Evolutionary conservation across 2,329 filamentous ascomycete species (phyloP).

Genomic region (Fusarium solani-melongenae): DNA sequence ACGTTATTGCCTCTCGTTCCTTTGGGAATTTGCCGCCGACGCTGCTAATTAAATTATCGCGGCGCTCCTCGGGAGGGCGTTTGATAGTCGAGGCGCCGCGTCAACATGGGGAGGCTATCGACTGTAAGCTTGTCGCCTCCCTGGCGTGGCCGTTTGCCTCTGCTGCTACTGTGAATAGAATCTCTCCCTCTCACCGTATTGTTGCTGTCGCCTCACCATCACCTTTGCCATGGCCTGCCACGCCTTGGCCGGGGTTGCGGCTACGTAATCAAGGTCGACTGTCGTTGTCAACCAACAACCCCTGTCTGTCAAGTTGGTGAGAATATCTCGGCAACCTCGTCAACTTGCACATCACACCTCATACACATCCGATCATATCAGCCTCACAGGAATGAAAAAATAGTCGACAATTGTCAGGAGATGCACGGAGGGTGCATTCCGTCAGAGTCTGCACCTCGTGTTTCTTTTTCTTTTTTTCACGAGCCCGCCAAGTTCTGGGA

Average conservation of each 20-base stretch:
- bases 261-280: slow-evolving; percentile 24
- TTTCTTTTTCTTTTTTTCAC: slow-evolving; percentile 17
- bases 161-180: neutral
- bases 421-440: slow-evolving; percentile 35
- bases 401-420: slow-evolving; percentile 28
- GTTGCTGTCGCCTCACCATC: slow-evolving; percentile 22
- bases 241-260: slow-evolving; percentile 8
- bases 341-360: slow-evolving; percentile 23
- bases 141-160: slow-evolving; percentile 7
- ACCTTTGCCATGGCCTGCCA: slow-evolving; percentile 25
- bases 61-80: slow-evolving; percentile 19
- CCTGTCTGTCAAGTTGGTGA: slow-evolving; percentile 24
- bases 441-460: slow-evolving; percentile 29
- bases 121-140: slow-evolving; percentile 19
- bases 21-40: slow-evolving; percentile 8
- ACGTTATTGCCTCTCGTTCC: slow-evolving; percentile 10
- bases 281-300: slow-evolving; percentile 5
- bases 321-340: slow-evolving; percentile 35
- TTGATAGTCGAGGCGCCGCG: slow-evolving; percentile 14
- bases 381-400: slow-evolving; percentile 32
- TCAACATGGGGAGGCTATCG: slow-evolving; percentile 10
- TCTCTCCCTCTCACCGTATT: slow-evolving; percentile 28
- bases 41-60: slow-evolving; percentile 36
- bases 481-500: slow-evolving; percentile 26
- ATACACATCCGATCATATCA: slow-evolving; percentile 30